phyloP scores from a whole-genome alignment of 441 rosid genomes.

The Adansonia madagascariensis region DNA sequence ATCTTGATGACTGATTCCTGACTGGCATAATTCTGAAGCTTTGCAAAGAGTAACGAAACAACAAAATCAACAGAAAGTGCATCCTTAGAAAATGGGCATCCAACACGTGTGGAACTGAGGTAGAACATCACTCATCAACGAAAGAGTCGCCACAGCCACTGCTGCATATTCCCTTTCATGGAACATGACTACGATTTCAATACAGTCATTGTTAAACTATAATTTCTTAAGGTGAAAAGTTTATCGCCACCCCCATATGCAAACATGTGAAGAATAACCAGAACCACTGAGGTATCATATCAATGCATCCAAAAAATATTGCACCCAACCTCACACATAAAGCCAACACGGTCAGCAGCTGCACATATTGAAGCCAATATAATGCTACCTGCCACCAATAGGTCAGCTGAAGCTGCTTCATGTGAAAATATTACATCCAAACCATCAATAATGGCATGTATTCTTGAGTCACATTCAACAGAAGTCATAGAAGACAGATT shows the following conservation, averaged over 20 bases:
- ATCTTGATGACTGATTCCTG: constrained; percentile 37
- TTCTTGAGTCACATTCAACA: constrained; percentile 37
- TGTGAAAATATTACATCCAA: constrained; percentile 38
- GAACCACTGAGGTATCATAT: constrained; percentile 44
- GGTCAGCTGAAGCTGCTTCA: constrained; percentile 55
- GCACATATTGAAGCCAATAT: constrained; percentile 68
- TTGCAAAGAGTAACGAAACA: constrained; percentile 50
- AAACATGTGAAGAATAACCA: constrained; percentile 75
- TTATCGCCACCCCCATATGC: constrained; percentile 62
- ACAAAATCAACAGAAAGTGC: constrained; percentile 52
- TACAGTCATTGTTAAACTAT: constrained; percentile 46
- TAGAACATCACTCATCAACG: constrained; percentile 24
- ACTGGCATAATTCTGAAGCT: constrained; percentile 44
- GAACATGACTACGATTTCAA: constrained; percentile 58
- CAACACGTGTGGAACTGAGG: constrained; percentile 44
- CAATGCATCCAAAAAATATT: constrained; percentile 45
- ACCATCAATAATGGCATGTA: constrained; percentile 46
- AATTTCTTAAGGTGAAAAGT: constrained; percentile 41
- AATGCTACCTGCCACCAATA: constrained; percentile 68
- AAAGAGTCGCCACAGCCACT: constrained; percentile 35
- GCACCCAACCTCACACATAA: constrained; percentile 62
- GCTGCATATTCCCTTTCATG: constrained; percentile 46
- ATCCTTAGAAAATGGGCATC: constrained; percentile 68
- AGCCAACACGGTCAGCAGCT: constrained; percentile 43
- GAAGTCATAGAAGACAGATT: constrained; percentile 40